Base-by-base conservation (phyloP, 1,139 yeast species). In the Pichia sorboxylosa region DNA sequence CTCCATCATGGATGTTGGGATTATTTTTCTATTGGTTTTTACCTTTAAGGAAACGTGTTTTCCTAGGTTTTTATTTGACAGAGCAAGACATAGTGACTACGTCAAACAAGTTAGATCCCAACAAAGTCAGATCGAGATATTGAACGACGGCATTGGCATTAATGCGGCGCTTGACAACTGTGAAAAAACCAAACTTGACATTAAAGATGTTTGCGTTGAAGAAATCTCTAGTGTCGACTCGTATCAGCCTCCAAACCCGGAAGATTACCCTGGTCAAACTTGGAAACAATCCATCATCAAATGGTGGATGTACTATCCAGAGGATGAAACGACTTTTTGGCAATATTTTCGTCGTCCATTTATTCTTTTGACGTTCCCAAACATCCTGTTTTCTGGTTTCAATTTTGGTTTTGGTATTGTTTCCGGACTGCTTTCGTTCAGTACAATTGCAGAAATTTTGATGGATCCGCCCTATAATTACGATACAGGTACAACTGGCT, bases 401-500 rank as follows among this genome's bases (percentile, higher is more conserved):
- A 32, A 31, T 19, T 40, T 39, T 33, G 44, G 42, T 6, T 35
- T 38, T 29, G 43, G 37, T 10, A 35, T 33, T 13, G 37, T 42
- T 7, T 40, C 40, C 9, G 43, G 41, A 17, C 35, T 40, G 27
- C 32, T 38, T 8, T 29, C 37, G 9, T 38, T 38, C 32, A 38
- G 35, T 29, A 38, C 32, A 6, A 25, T 39, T 24, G 51, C 66
- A 22, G 41, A 54, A 28, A 54, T 65, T 26, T 55, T 30, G 39
- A 41, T 57, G 10, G 77, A 64, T 27, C 65, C 63, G 1, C 85
- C 85, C 3, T 80, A 76, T 65, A 72, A 70, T 53, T 73, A 73
- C 46, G 61, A 73, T 17, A 69, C 72, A 32, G 66, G 73, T 5
- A 80, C 77, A 3, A 81, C 79, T 5, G 90, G 83, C 0, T 54